A percentile compares a stretch with the other conserved stretches of the same genome.
These are phyloP conservation scores for Eucalyptus albens DNA, from an alignment of 345 rosid species.

Conservation along the genomic window DNA sequence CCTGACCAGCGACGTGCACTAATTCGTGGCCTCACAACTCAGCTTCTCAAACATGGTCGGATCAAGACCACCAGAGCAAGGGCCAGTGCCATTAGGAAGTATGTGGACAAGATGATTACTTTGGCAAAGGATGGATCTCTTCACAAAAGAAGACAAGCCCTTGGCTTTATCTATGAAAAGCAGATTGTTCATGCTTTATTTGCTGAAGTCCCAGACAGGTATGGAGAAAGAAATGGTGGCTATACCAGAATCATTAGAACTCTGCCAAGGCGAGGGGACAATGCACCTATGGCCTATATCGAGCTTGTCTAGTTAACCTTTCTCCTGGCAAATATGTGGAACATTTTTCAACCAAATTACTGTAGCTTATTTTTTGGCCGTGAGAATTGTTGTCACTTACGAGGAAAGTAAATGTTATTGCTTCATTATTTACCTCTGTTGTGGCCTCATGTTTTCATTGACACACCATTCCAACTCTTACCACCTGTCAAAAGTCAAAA, in stretches of 20 bases:
- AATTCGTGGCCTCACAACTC: constrained; percentile 83
- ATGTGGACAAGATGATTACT: constrained; percentile 87
- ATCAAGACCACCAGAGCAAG: constrained; percentile 86
- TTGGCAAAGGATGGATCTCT: constrained; percentile 83
- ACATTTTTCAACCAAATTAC: too few relatives aligned
- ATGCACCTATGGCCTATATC: constrained; percentile 96
- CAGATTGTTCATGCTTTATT: constrained; percentile 88
- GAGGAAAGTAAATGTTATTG: neutral
- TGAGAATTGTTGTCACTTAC: neutral
- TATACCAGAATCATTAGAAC: constrained; percentile 91
- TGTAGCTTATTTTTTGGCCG: neutral
- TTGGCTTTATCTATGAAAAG: constrained; percentile 83
- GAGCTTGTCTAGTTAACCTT: constrained; percentile 58
- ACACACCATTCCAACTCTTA: neutral
- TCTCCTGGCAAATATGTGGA: neutral
- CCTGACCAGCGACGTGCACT: constrained; percentile 86
- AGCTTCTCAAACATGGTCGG: constrained; percentile 81
- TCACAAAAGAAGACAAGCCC: constrained; percentile 84
- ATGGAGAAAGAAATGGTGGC: constrained; percentile 89
- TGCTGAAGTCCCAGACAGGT: constrained; percentile 74
- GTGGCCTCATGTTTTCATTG: neutral
- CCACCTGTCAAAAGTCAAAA: neutral
- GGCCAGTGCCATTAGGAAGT: constrained; percentile 85
- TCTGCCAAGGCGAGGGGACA: constrained; percentile 90
- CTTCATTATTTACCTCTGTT: neutral